Evolutionary conservation across 176 grass and related monocot genomes (phyloP).

Genomic region (Lolium multiflorum): DNA sequence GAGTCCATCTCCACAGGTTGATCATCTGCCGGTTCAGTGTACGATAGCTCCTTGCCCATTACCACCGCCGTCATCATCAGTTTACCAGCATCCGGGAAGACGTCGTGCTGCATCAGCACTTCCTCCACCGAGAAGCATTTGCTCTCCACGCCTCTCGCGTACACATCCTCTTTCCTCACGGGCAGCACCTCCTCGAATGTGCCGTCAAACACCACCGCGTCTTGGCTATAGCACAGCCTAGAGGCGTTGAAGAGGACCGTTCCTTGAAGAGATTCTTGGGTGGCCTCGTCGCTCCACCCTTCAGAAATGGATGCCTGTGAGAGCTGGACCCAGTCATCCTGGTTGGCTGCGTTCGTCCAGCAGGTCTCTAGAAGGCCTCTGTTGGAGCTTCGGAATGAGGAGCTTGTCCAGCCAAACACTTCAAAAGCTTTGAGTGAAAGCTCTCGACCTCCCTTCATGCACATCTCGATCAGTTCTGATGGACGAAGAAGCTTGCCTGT

Average conservation of each 20-base stretch:
- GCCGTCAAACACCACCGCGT: conserved; percentile 62
- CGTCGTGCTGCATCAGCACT: conserved; percentile 77
- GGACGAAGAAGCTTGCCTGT: conserved; percentile 58
- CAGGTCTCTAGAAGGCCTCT: conserved; percentile 78
- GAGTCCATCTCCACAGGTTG: conserved; percentile 54
- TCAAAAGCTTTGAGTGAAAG: conserved; percentile 91
- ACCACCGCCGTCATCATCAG: conserved; percentile 83
- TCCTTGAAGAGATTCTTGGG: conserved; percentile 57
- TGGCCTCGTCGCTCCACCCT: conserved; percentile 82
- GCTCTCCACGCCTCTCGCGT: conserved; percentile 50
- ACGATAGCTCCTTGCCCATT: conserved; percentile 59
- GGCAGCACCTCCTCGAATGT: conserved; percentile 82
- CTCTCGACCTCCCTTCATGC: conserved; percentile 64
- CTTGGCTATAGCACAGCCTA: conserved; percentile 65
- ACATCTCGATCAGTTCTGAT: conserved; percentile 80
- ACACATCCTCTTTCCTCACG: conserved; percentile 64
- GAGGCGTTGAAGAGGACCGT: conserved; percentile 78
- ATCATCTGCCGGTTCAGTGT: conserved; percentile 40
- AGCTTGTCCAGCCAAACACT: conserved; percentile 84
- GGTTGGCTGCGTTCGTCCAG: conserved; percentile 79
- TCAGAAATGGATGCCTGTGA: conserved; percentile 61
- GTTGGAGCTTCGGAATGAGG: conserved; percentile 82
- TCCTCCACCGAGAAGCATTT: conserved; percentile 75
- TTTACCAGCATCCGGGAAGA: conserved; percentile 93
- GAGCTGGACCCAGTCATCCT: conserved; percentile 84